Evolutionary conservation across 1,284 basidiomycete genomes (phyloP).

Genomic region (Chiua sp.): DNA sequence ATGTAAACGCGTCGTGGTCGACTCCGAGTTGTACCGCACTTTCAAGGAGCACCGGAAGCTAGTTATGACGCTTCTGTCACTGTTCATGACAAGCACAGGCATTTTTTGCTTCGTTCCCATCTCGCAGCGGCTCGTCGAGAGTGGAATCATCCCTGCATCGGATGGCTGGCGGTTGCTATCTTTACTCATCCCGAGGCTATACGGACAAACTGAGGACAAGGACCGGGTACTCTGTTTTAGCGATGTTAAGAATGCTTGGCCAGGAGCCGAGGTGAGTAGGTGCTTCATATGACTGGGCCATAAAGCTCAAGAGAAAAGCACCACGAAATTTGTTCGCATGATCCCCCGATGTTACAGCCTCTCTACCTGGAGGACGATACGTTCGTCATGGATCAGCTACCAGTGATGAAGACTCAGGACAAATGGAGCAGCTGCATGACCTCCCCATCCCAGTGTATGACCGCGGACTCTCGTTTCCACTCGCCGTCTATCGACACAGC

Average conservation of each 20-base stretch:
- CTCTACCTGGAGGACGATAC: background rate
- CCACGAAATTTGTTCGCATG: background rate
- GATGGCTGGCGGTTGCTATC: constrained; percentile 9
- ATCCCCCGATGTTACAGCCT: background rate
- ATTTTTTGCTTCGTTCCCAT: constrained; percentile 35
- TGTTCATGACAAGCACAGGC: constrained; percentile 30
- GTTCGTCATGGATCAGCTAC: background rate
- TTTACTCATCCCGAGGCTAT: background rate
- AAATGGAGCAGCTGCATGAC: background rate
- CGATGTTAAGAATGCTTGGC: background rate
- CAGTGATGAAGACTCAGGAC: background rate
- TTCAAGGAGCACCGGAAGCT: too few relatives aligned
- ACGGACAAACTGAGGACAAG: background rate
- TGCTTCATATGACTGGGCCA: background rate
- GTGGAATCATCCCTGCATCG: constrained; percentile 24
- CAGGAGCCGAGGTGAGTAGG: constrained; percentile 11
- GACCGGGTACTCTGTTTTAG: background rate
- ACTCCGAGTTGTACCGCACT: too few relatives aligned
- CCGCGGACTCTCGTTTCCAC: background rate
- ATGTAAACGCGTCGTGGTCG: constrained; percentile 13
- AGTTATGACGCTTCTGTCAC: constrained; percentile 27
- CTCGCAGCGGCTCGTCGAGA: constrained; percentile 30
- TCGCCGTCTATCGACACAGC: constrained; percentile 3
- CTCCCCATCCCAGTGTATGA: background rate
- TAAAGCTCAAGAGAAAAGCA: background rate